Evolutionary conservation across 768 basidiomycete genomes (phyloP).

Genomic region (Lentinula boryana): DNA sequence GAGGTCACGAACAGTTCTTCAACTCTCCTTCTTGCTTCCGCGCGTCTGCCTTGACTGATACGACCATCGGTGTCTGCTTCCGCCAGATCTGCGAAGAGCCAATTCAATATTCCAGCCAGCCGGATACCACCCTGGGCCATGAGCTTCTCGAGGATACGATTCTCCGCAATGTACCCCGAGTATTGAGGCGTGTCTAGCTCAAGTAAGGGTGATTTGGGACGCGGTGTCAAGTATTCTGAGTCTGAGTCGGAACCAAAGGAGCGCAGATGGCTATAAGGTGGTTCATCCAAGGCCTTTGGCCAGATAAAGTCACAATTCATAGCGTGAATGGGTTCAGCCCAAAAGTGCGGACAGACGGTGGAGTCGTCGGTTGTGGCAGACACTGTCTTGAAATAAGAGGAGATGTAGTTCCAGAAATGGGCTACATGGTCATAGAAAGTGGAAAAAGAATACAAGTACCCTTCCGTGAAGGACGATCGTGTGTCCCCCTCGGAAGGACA

Average conservation of each 20-base stretch:
- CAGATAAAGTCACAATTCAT: conserved; percentile 83
- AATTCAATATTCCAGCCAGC: conserved; percentile 79
- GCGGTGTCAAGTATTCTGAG: background rate
- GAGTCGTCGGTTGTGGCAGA: conserved; percentile 41
- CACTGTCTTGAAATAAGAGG: conserved; percentile 1
- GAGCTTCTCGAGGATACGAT: conserved; percentile 74
- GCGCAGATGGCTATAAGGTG: conserved; percentile 27
- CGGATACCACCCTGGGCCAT: conserved; percentile 80
- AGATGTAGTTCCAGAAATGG: conserved; percentile 10
- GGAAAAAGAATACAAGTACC: background rate
- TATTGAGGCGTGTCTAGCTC: conserved; percentile 85
- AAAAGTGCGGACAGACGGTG: conserved; percentile 68
- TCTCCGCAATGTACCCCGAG: conserved; percentile 56
- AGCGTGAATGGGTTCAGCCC: conserved; percentile 66
- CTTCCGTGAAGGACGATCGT: conserved; percentile 4
- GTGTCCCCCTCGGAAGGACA: conserved; percentile 41
- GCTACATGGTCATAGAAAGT: background rate
- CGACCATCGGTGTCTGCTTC: background rate
- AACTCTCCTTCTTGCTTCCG: background rate
- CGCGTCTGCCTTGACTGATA: background rate
- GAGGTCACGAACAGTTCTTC: background rate
- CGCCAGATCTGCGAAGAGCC: conserved; percentile 44
- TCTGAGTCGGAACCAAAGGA: conserved; percentile 5
- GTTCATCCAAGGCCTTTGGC: conserved; percentile 62
- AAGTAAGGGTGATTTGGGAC: conserved; percentile 27